A percentile compares a stretch with the other conserved stretches of the same genome.
Conservation (phyloP, 2,329 filamentous ascomycete genomes). For the Stachybotrys elegans region DNA sequence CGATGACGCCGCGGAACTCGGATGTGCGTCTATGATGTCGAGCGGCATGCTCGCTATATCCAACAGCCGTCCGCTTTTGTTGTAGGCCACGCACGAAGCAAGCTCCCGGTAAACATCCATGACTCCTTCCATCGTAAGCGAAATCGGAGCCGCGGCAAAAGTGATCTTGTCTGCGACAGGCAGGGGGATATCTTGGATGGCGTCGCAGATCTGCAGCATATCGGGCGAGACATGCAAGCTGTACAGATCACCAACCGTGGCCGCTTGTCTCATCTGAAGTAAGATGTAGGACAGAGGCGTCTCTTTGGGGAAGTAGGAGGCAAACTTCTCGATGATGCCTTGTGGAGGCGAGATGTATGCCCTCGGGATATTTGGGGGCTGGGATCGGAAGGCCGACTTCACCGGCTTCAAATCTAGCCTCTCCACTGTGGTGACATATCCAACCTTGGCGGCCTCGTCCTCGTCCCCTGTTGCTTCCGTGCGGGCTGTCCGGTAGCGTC, state of each 20-base stretch:
- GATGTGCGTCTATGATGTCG: conserved; percentile 51
- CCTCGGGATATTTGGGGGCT: conserved; percentile 60
- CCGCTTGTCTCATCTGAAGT: conserved; percentile 66
- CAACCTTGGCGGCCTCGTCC: conserved; percentile 39
- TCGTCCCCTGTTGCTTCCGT: conserved; percentile 10
- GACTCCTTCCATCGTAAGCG: conserved; percentile 45
- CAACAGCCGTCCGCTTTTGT: conserved; percentile 62
- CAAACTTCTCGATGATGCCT: conserved; percentile 67
- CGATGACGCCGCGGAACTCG: conserved; percentile 22
- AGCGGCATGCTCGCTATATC: conserved; percentile 68
- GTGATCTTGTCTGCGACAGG: conserved; percentile 69
- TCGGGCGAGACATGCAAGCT: conserved; percentile 57
- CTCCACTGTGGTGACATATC: conserved; percentile 76
- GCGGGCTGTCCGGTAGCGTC: conserved; percentile 69
- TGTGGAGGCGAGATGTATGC: conserved; percentile 74
- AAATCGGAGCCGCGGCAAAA: conserved; percentile 67
- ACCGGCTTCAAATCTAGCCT: conserved; percentile 61
- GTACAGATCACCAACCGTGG: conserved; percentile 59
- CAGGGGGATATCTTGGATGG: conserved; percentile 68
- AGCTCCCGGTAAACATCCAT: conserved; percentile 53
- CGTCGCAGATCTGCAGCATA: conserved; percentile 62
- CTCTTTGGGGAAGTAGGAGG: conserved; percentile 72
- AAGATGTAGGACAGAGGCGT: conserved; percentile 84
- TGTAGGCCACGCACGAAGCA: conserved; percentile 64
- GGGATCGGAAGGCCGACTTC: conserved; percentile 53